Evolutionary conservation across 352 stramenopile species (phyloP).

Genomic region (Phytophthora nicotianae): DNA sequence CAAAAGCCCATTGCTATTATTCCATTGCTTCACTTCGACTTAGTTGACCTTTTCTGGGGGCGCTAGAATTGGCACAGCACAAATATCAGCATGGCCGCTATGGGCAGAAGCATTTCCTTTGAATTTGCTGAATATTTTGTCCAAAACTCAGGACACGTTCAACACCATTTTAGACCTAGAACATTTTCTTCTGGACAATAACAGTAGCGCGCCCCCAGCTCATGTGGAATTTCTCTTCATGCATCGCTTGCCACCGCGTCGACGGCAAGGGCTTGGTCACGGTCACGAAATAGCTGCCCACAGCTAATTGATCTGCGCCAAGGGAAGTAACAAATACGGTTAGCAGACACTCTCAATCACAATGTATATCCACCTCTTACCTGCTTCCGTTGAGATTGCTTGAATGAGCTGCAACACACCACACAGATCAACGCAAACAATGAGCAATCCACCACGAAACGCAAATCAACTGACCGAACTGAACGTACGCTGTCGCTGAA

Average conservation of each 20-base stretch:
- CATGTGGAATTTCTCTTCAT: slow-evolving; percentile 70
- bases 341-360: neutral
- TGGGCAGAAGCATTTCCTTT: neutral
- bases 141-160: neutral
- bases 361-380: slow-evolving; percentile 5
- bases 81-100: too few relatives aligned
- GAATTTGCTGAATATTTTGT: too few relatives aligned
- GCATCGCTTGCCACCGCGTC: slow-evolving; percentile 60
- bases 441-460: neutral
- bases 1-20: neutral
- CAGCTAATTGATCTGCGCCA: slow-evolving; percentile 42
- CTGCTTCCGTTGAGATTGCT: slow-evolving; percentile 41
- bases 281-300: slow-evolving; percentile 64
- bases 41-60: neutral
- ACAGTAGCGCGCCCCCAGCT: slow-evolving; percentile 68
- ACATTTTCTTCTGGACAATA: slow-evolving; percentile 67
- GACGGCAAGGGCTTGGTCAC: slow-evolving; percentile 66
- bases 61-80: neutral
- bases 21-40: neutral
- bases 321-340: neutral
- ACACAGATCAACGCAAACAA: neutral
- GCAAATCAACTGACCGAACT: neutral
- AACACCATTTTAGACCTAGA: slow-evolving; percentile 25
- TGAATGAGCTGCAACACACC: slow-evolving; percentile 28
- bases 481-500: slow-evolving; percentile 66